Percentiles rank a stretch among this genome's conserved stretches.
Evolutionary conservation across 2,329 filamentous ascomycete genomes (phyloP).

Genomic region (Clonostachys byssicola): DNA sequence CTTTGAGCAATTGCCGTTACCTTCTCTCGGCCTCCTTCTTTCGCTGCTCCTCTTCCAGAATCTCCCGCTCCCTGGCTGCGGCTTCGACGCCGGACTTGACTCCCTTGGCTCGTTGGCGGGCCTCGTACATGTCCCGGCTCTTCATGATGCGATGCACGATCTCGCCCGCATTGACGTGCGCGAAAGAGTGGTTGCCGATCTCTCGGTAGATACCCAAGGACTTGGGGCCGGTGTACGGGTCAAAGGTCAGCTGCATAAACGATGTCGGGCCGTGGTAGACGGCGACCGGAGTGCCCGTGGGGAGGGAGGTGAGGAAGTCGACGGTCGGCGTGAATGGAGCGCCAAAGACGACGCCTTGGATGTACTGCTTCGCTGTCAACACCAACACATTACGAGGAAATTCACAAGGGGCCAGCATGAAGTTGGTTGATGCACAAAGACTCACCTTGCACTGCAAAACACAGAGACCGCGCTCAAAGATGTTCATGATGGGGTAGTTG

Average conservation of each 20-base stretch:
- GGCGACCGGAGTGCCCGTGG: slow-evolving; percentile 68
- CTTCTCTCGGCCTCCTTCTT: slow-evolving; percentile 35
- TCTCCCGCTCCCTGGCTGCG: slow-evolving; percentile 57
- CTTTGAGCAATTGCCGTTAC: no score
- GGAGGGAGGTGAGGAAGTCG: slow-evolving; percentile 70
- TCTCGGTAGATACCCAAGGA: slow-evolving; percentile 80
- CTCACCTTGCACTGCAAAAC: slow-evolving; percentile 88
- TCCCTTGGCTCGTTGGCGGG: slow-evolving; percentile 83
- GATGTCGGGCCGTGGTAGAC: slow-evolving; percentile 97
- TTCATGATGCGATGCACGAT: slow-evolving; percentile 90
- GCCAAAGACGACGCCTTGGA: slow-evolving; percentile 83
- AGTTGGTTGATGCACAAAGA: slow-evolving; percentile 3
- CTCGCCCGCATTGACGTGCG: slow-evolving; percentile 84
- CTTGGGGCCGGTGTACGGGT: slow-evolving; percentile 79
- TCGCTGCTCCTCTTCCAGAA: slow-evolving; percentile 55
- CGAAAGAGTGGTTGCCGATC: slow-evolving; percentile 72
- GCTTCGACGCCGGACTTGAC: slow-evolving; percentile 78
- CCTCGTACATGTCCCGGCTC: slow-evolving; percentile 84
- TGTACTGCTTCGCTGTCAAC: slow-evolving; percentile 52
- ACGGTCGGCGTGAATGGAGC: slow-evolving; percentile 84
- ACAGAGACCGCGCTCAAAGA: slow-evolving; percentile 92
- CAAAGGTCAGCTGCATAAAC: slow-evolving; percentile 78
- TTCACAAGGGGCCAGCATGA: no score
- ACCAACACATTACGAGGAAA: slow-evolving; percentile 5
- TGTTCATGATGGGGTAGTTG: slow-evolving; percentile 99